A percentile compares a stretch with the other conserved stretches of the same genome.
phyloP scores from a whole-genome alignment of 768 basidiomycete species.

The Favolaschia claudopus region DNA sequence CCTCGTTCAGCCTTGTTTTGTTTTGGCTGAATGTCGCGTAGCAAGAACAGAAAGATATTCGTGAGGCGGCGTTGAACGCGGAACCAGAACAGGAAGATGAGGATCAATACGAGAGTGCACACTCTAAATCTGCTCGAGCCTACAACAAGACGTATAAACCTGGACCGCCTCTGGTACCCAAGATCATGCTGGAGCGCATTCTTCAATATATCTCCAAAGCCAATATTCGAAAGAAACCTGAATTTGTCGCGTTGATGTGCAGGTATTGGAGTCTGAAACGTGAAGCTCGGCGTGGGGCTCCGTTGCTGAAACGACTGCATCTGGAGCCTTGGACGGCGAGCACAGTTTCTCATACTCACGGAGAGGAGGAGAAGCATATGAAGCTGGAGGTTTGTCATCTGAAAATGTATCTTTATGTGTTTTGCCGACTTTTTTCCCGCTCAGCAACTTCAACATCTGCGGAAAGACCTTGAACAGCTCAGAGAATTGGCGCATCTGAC shows the following conservation, averaged over 20 bases:
- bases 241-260: constrained; percentile 81
- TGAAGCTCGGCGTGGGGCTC: constrained; percentile 92
- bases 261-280: constrained; percentile 98
- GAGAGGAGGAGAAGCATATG: constrained; percentile 82
- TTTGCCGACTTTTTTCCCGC: constrained; percentile 4
- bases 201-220: constrained; percentile 76
- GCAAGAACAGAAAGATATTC: constrained; percentile 75
- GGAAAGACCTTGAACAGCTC: constrained; percentile 80
- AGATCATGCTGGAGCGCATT: constrained; percentile 82
- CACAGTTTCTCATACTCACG: constrained; percentile 65
- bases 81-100: constrained; percentile 54
- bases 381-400: constrained; percentile 75
- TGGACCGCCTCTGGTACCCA: constrained; percentile 91
- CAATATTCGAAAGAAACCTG: constrained; percentile 73
- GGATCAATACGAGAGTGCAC: constrained; percentile 44
- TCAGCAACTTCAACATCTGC: constrained; percentile 69
- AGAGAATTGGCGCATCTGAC: constrained; percentile 70
- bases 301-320: constrained; percentile 90
- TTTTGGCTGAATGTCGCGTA: constrained; percentile 34
- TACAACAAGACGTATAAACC: constrained; percentile 93
- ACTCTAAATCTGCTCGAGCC: constrained; percentile 85
- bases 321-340: constrained; percentile 97
- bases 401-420: not conserved
- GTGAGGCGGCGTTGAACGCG: constrained; percentile 59
- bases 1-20: not conserved